A percentile compares a stretch with the other conserved stretches of the same genome.
These are phyloP conservation scores for Dendrobium nobile DNA, from an alignment of 106 monocot species.

Conservation along the genomic window DNA sequence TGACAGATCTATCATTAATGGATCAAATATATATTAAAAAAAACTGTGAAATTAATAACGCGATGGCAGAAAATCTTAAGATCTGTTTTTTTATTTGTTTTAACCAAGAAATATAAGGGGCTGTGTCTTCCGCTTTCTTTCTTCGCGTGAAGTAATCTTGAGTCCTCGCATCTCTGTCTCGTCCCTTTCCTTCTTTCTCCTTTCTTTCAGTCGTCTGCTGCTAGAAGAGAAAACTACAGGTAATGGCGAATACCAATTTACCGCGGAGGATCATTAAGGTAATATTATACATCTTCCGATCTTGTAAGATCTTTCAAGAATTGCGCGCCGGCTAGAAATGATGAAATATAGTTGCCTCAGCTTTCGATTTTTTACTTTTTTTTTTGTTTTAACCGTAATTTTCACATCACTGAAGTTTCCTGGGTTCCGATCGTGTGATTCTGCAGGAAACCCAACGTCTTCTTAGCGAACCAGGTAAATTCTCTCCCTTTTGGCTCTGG, in stretches of 20 bases:
- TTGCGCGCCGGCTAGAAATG: neutral
- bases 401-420: conserved; percentile 2
- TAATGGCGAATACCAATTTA: conserved; percentile 85
- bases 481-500: neutral
- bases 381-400: neutral
- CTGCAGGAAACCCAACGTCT: conserved; percentile 92
- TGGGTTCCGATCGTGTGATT: neutral
- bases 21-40: too few relatives aligned
- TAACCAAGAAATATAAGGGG: too few relatives aligned
- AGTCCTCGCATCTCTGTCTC: neutral
- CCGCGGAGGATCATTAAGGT: conserved; percentile 99
- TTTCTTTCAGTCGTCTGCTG: neutral
- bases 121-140: too few relatives aligned
- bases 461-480: conserved; percentile 88
- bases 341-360: neutral
- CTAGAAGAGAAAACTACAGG: neutral
- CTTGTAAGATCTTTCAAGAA: neutral
- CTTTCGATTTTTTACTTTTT: neutral
- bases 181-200: neutral
- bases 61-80: too few relatives aligned
- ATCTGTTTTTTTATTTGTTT: too few relatives aligned
- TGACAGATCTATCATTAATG: too few relatives aligned
- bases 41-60: too few relatives aligned
- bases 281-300: conserved; percentile 7
- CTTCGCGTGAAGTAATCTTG: too few relatives aligned